Conservation (phyloP, 495 filamentous ascomycete species). For the Tuber indicum region DNA sequence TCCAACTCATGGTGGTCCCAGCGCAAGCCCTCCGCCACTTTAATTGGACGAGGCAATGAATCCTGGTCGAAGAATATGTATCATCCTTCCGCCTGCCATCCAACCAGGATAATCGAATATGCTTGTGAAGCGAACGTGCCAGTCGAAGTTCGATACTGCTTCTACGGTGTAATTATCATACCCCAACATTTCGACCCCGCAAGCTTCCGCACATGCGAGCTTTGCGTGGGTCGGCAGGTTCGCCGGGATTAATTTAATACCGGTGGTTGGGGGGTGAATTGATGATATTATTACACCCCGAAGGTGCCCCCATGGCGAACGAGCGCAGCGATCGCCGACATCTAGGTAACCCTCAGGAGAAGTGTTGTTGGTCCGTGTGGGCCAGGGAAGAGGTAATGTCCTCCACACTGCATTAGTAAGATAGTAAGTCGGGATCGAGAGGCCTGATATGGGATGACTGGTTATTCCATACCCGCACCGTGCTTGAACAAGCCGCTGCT, state of each 20-base stretch:
- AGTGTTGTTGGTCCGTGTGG: neutral
- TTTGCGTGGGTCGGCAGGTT: conserved; percentile 1
- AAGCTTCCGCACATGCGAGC: neutral
- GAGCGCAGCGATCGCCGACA: neutral
- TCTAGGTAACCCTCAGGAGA: neutral
- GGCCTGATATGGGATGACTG: neutral
- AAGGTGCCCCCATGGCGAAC: neutral
- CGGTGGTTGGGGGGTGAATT: neutral
- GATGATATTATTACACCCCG: neutral
- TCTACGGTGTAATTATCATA: neutral
- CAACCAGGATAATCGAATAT: neutral
- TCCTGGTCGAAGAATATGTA: conserved; percentile 2
- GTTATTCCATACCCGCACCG: neutral
- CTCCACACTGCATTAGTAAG: neutral
- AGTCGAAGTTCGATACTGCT: neutral
- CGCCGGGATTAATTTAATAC: conserved; percentile 4
- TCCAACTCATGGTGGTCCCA: neutral
- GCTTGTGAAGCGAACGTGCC: neutral
- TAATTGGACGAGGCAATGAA: neutral
- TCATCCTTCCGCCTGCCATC: neutral
- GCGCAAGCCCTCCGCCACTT: neutral
- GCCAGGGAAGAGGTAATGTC: neutral
- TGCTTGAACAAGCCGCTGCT: neutral
- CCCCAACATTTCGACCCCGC: neutral
- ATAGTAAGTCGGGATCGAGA: neutral